Conservation (phyloP, 495 filamentous ascomycete species). For the Daldinia loculata region DNA sequence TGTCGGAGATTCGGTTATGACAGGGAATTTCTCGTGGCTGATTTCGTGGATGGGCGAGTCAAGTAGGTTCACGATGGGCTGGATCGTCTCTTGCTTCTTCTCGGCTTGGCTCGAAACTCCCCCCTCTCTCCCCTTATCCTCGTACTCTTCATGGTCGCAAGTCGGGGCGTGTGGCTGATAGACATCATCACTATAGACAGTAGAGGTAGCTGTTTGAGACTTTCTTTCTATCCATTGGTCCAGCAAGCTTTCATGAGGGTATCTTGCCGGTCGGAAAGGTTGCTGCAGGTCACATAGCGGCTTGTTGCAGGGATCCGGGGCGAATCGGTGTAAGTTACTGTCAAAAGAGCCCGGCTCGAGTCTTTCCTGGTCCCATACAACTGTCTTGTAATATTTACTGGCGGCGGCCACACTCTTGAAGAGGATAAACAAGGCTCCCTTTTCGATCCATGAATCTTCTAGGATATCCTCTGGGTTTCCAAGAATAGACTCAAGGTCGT, state of each 20-base stretch:
- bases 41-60: not conserved
- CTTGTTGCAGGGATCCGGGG: conserved; percentile 16
- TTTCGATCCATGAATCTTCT: conserved; percentile 16
- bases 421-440: not conserved
- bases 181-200: not conserved
- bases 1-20: not conserved
- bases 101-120: not conserved
- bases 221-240: not conserved
- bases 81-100: not conserved
- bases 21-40: not conserved
- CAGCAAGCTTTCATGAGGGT: not conserved
- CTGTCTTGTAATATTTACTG: conserved; percentile 14
- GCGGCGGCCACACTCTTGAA: conserved; percentile 6
- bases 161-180: not conserved
- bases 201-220: not conserved
- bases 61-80: not conserved
- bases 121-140: not conserved
- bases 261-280: not conserved
- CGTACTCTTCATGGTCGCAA: not conserved
- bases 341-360: not conserved
- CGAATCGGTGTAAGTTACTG: conserved; percentile 2
- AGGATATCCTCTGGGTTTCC: conserved; percentile 3
- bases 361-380: not conserved
- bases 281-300: not conserved
- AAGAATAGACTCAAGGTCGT: not conserved